Evolutionary conservation across 371 early-diverging fungal species (phyloP), one percentile per base, ranked within the genome.

Genomic region (Catenaria anguillulae): DNA sequence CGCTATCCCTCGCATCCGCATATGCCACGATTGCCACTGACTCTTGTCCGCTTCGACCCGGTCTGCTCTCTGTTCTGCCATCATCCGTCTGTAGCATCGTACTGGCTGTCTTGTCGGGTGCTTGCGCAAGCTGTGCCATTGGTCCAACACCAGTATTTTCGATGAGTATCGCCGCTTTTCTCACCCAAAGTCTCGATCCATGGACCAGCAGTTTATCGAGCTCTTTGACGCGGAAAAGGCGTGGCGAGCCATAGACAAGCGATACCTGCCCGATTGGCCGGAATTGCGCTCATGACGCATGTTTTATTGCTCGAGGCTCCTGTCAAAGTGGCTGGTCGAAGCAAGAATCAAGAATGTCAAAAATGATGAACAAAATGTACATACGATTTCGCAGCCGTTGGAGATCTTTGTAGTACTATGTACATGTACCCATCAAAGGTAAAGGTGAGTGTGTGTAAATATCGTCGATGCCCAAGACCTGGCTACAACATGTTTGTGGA

Each of bases 181-280:
- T 26, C 86, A 87, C 62, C 94, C 95, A 4, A 95, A 95, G 70
- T 85, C 92, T 2, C 74, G 97, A 31, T 84, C 89, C 0, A 90
- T 93, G 90, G 97, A 96, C 67, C 95, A 95, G 68, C 96, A 94
- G 69, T 96, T 94, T 68, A 94, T 96, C 48, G 97, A 96, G 66
- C 78, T 96, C 37, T 96, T 93, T 75, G 93, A 95, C 64, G 71
- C 83, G 12, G 70, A 83, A 29, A 82, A 87, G 50, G 95, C 92
- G 8, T 80, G 87, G 80, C 76, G 78, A 31, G 71, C 80, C 12
- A 78, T 87, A 17, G 87, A 92, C 66, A 68, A 67, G 33, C 56
- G 68, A 2, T 73, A 78, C 63, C 46, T 89, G 58, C 92, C 95
- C 2, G 77, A 80, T 46, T 93, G 93, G 93, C 84, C 87, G 1